These are phyloP conservation scores for Nemania sp. DNA, from an alignment of 2,329 filamentous ascomycete genomes.

Conservation along the genomic window DNA sequence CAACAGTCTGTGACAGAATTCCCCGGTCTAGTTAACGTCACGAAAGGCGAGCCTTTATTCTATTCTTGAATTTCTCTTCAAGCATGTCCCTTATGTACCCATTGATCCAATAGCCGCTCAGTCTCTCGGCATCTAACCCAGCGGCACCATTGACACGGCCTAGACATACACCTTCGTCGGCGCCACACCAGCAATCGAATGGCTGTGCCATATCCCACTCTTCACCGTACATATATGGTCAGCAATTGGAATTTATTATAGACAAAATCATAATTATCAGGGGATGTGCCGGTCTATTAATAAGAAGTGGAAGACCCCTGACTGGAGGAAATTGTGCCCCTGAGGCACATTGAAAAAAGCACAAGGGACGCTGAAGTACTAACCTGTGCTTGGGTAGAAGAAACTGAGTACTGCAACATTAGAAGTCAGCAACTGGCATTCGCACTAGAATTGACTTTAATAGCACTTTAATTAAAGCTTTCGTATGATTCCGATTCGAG, in stretches of 20 bases:
- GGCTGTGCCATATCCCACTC: constrained; percentile 20
- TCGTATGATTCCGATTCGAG: not conserved
- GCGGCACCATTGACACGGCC: constrained; percentile 14
- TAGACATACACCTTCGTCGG: constrained; percentile 7
- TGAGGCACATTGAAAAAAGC: not conserved
- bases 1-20: too few relatives aligned
- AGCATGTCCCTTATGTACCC: constrained; percentile 17
- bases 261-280: too few relatives aligned
- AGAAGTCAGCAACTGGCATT: not conserved
- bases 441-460: not conserved
- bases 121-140: constrained; percentile 1
- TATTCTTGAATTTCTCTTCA: constrained; percentile 4
- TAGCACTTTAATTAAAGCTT: not conserved
- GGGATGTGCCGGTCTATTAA: not conserved
- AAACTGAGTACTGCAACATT: constrained; percentile 4
- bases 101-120: constrained; percentile 18
- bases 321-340: too few relatives aligned
- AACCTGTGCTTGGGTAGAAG: constrained; percentile 20
- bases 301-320: not conserved
- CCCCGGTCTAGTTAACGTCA: not conserved
- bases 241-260: not conserved
- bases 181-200: constrained; percentile 21
- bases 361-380: not conserved
- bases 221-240: not conserved
- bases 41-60: not conserved